Conservation (phyloP, 2,329 filamentous ascomycete genomes). For the Pyrenochaeta sp. region DNA sequence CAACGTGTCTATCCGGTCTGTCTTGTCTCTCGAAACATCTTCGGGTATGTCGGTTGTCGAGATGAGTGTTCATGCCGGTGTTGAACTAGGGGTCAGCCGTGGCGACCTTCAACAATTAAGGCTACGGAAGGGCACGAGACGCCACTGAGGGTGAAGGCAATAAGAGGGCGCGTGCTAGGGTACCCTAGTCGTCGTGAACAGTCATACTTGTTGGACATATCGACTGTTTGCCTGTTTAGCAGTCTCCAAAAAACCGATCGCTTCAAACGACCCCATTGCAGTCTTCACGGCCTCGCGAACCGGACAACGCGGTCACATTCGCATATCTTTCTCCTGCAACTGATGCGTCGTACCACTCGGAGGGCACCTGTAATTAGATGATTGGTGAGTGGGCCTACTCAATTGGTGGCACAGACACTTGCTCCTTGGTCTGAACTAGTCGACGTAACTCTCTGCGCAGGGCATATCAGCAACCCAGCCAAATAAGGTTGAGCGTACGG, state of each 20-base stretch:
- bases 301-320: neutral
- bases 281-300: neutral
- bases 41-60: no score
- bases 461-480: neutral
- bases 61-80: no score
- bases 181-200: neutral
- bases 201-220: neutral
- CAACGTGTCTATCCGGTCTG: no score
- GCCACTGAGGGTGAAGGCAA: neutral
- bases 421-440: neutral
- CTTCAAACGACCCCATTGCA: neutral
- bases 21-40: no score
- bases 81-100: no score
- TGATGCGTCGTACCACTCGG: neutral
- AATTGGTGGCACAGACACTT: neutral
- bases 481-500: neutral
- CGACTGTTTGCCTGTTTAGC: neutral
- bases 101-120: neutral
- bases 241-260: neutral
- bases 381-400: neutral
- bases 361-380: neutral
- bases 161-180: neutral
- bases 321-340: neutral
- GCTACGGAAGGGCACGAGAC: neutral
- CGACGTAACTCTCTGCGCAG: neutral